Evolutionary conservation across 352 stramenopile genomes (phyloP), one percentile per base, ranked within the genome.

Genomic region (Globisporangium okanoganense): DNA sequence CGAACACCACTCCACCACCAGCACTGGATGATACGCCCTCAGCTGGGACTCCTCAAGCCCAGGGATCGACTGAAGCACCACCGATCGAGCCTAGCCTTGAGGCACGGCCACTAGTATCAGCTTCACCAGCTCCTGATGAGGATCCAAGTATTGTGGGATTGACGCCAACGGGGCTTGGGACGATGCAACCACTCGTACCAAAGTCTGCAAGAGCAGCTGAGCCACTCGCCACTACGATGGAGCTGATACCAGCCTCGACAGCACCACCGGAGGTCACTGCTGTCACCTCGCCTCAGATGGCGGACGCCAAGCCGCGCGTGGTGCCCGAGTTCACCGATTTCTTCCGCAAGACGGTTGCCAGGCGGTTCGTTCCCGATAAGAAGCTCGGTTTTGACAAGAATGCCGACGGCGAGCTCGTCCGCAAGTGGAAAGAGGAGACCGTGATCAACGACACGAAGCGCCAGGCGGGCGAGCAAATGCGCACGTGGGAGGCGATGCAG

Each of bases 241-340:
- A 41, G 36, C 51, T 18, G 8, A 13, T n/a, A 14, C 2, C 24
- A 53, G 25, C 12, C 33, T 12, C 25, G 20, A 0, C 27, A 25
- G 16, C 5, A 25, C 18, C 48, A 40, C n/a, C 18, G 5, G 8
- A 14, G 2, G 5, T n/a, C 25, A 22, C 13, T 25, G 18, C 18
- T 27, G 48, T 27, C 16, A 10, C 33, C 13, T 55, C 48, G 14
- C 27, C 27, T 36, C 48, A 18, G 12, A 25, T 25, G 40, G 12
- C n/a, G 5, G 25, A n/a, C 7, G 18, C 25, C 6, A 38, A 38
- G 5, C 9, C 25, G 6, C 38, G 22, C 10, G 56, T 87, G 6
- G 58, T 92, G 10, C 79, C 85, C 2, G 81, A 92, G 64, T 92
- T 79, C 62, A 92, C 82, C 3, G 80, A 87, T 40, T 61, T 73